Evolutionary conservation across 225 moss, liverwort and hornwort genomes (phyloP).

Genomic region (Marchantia paleacea): DNA sequence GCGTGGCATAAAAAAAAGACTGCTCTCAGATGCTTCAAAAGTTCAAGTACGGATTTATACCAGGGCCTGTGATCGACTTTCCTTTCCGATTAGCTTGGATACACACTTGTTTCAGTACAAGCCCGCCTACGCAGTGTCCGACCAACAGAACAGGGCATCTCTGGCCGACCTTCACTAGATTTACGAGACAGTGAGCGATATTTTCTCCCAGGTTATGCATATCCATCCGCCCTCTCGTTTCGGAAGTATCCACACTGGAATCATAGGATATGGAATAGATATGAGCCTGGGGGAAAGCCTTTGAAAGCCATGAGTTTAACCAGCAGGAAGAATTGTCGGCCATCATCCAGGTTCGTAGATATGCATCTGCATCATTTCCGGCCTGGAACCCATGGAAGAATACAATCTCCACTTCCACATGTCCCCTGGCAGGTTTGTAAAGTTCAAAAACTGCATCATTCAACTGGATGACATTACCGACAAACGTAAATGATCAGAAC

Average conservation of each 20-base stretch:
- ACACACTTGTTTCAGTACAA: slow-evolving; percentile 10
- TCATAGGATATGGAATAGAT: slow-evolving; percentile 16
- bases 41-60: background rate
- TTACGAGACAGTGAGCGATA: background rate
- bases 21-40: background rate
- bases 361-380: background rate
- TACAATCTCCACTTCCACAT: background rate
- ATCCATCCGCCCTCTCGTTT: background rate
- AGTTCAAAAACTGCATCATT: slow-evolving; percentile 4
- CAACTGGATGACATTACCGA: no score
- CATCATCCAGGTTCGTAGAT: background rate
- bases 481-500: no score
- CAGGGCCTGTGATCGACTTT: background rate
- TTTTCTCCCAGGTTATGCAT: slow-evolving; percentile 2
- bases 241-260: background rate
- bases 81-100: background rate
- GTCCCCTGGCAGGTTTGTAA: background rate
- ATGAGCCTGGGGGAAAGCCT: background rate
- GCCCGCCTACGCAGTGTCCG: slow-evolving; percentile 8
- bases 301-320: slow-evolving; percentile 3
- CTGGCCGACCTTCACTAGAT: background rate
- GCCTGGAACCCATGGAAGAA: slow-evolving; percentile 13
- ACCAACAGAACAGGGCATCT: slow-evolving; percentile 3
- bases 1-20: slow-evolving; percentile 11
- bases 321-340: background rate